Base-by-base conservation (phyloP, 2,329 filamentous ascomycete genomes). In the Colletotrichum musicola region DNA sequence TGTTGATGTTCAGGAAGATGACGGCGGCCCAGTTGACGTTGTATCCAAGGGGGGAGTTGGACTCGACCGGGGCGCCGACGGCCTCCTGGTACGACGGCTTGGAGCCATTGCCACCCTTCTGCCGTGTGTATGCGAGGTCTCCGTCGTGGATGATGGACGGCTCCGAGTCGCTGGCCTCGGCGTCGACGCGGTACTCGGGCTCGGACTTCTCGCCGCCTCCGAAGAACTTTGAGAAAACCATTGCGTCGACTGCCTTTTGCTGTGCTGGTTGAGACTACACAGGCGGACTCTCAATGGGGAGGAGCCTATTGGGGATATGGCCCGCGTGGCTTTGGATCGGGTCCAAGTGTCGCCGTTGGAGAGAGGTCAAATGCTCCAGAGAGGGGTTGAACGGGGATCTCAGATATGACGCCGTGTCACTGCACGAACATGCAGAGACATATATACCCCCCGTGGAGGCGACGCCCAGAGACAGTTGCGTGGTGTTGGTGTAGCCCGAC, bases 1-100 rank as follows among this genome's bases (percentile, higher is more conserved):
- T 84, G 65, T 86, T 87, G 47, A 91, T 75, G 68, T 90, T 91
- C 61, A 91, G 75, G 46, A 89, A 89, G 38, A 90, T 79, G 25
- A 89, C 85, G 0, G 88, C 88, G 4, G 86, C 70, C 64, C 82
- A 84, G 9, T 84, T 84, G 16, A 90, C 88, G 12, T 85, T 78
- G 70, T 90, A 89, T 0, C 88, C 89, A 2, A 91, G 77, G 0
- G 89, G 88, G 1, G 87, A 90, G 2, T 82, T 73, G 1, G 77
- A 78, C 75, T 91, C 89, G 4, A 91, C 86, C 0, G 89, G 89
- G 0, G 89, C 89, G 44, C 89, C 89, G 7, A 82, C 82, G 0
- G 86, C 88, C 73, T 91, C 89, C 72, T 90, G 88, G 71, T 89
- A 89, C 0, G 85, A 83, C 2, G 81, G 77, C 55, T 81, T 77